Evolutionary conservation across 2,329 filamentous ascomycete genomes (phyloP).

Genomic region (Lecanicillium sp.): DNA sequence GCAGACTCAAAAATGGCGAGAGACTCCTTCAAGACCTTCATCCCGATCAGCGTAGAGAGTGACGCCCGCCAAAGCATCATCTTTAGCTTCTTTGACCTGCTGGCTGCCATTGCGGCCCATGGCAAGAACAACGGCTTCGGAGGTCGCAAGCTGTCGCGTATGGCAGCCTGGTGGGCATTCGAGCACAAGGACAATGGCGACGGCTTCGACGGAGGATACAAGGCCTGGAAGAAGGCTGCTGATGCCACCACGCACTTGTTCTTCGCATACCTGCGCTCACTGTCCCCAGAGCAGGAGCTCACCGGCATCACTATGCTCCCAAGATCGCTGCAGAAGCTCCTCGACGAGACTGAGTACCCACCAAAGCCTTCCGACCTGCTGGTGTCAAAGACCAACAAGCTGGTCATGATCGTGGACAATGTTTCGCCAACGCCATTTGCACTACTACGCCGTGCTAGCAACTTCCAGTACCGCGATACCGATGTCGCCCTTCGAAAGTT

Average conservation of each 20-base stretch:
- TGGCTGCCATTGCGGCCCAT: conserved; percentile 85
- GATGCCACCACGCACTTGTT: conserved; percentile 96
- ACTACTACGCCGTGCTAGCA: conserved; percentile 78
- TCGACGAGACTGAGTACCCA: conserved; percentile 91
- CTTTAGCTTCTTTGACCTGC: conserved; percentile 90
- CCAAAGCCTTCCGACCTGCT: conserved; percentile 70
- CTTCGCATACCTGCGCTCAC: conserved; percentile 89
- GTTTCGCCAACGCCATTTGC: conserved; percentile 94
- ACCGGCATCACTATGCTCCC: conserved; percentile 81
- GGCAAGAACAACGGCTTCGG: conserved; percentile 90
- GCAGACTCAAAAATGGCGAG: conserved; percentile 84
- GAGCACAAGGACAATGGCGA: conserved; percentile 80
- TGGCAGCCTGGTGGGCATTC: conserved; percentile 98
- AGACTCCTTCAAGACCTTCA: conserved; percentile 93
- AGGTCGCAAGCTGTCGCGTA: conserved; percentile 85
- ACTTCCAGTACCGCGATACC: conserved; percentile 91
- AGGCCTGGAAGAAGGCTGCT: conserved; percentile 77
- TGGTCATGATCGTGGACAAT: conserved; percentile 93
- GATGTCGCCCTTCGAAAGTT: conserved; percentile 80
- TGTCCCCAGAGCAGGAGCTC: conserved; percentile 71
- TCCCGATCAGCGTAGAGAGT: conserved; percentile 87
- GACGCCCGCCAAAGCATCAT: conserved; percentile 81
- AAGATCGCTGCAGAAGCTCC: conserved; percentile 80
- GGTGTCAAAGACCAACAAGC: conserved; percentile 74
- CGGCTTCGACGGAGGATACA: conserved; percentile 93